Percentiles rank a stretch among this genome's conserved stretches.
phyloP scores from a whole-genome alignment of 2,329 filamentous ascomycete genomes.

The Aspergillus sp. region DNA sequence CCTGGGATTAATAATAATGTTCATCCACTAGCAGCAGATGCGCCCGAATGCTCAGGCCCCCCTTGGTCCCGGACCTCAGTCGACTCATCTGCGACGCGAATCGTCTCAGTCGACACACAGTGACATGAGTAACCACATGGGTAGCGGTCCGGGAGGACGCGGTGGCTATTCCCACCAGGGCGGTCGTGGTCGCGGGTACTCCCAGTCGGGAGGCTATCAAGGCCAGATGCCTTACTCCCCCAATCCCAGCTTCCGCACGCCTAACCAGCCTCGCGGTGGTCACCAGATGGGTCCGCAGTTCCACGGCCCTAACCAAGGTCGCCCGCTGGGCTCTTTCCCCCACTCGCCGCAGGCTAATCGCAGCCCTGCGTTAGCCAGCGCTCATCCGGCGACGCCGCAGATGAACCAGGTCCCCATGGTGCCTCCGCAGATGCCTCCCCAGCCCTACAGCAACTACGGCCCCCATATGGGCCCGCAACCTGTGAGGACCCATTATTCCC shows the following conservation, averaged over 20 bases:
- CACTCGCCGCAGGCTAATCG: conserved; percentile 65
- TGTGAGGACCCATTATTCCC: conserved; percentile 53
- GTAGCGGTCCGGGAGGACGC: conserved; percentile 50
- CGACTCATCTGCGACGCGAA: conserved; percentile 79
- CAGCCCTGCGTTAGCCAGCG: conserved; percentile 65
- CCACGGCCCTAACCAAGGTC: conserved; percentile 45
- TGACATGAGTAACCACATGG: conserved; percentile 63
- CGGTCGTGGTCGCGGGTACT: conserved; percentile 60
- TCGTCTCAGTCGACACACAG: conserved; percentile 81
- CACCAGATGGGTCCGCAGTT: conserved; percentile 55
- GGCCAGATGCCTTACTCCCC: conserved; percentile 56
- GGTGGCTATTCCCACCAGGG: conserved; percentile 54
- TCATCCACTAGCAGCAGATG: conserved; percentile 51
- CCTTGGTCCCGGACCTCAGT: conserved; percentile 61
- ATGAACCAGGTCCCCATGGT: conserved; percentile 70
- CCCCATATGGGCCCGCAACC: conserved; percentile 59
- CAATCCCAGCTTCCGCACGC: conserved; percentile 52
- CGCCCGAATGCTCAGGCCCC: conserved; percentile 65
- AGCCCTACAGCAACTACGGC: conserved; percentile 58
- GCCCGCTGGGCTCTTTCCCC: conserved; percentile 49
- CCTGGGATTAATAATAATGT: conserved; percentile 19
- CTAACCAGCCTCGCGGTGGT: conserved; percentile 51
- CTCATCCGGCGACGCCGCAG: conserved; percentile 68
- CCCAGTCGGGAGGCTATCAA: conserved; percentile 48
- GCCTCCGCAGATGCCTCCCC: conserved; percentile 62